Conservation (phyloP, 2,329 filamentous ascomycete genomes). For the Acrocalymma vagum region DNA sequence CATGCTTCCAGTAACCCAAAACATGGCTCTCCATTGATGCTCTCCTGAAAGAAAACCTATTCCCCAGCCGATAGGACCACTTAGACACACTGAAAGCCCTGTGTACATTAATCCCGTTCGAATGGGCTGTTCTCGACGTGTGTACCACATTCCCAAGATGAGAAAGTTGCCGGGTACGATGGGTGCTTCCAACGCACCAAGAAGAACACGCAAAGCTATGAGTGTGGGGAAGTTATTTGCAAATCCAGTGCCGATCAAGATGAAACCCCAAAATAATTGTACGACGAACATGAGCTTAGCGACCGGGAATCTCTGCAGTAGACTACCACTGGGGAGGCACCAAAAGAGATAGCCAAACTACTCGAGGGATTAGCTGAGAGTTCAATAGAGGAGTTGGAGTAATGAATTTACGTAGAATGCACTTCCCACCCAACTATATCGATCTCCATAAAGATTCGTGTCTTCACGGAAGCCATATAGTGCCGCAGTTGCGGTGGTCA, state of each 20-base stretch:
- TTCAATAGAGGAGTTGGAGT: conserved; percentile 4
- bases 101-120: conserved; percentile 37
- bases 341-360: conserved; percentile 32
- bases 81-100: conserved; percentile 46
- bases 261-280: conserved; percentile 22
- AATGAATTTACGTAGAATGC: conserved; percentile 17
- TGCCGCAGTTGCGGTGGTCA: conserved; percentile 27
- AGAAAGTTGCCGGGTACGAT: conserved; percentile 50
- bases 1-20: conserved; percentile 46
- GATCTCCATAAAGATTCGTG: conserved; percentile 27
- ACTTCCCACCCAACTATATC: conserved; percentile 33
- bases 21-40: conserved; percentile 50
- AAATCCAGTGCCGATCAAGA: conserved; percentile 22
- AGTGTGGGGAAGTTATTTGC: conserved; percentile 51
- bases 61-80: conserved; percentile 40
- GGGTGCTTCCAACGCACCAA: conserved; percentile 65
- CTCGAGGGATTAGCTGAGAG: not conserved
- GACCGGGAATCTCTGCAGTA: conserved; percentile 28
- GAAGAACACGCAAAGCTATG: conserved; percentile 60
- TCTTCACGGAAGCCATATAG: conserved; percentile 33
- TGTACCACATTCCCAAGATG: conserved; percentile 50
- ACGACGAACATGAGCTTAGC: conserved; percentile 24
- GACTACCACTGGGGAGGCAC: conserved; percentile 24
- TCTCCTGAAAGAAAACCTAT: conserved; percentile 35
- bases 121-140: conserved; percentile 40